Evolutionary conservation across 2,329 filamentous ascomycete species (phyloP), one percentile per base, ranked within the genome.

Genomic region (Pleoardoris graminearum): DNA sequence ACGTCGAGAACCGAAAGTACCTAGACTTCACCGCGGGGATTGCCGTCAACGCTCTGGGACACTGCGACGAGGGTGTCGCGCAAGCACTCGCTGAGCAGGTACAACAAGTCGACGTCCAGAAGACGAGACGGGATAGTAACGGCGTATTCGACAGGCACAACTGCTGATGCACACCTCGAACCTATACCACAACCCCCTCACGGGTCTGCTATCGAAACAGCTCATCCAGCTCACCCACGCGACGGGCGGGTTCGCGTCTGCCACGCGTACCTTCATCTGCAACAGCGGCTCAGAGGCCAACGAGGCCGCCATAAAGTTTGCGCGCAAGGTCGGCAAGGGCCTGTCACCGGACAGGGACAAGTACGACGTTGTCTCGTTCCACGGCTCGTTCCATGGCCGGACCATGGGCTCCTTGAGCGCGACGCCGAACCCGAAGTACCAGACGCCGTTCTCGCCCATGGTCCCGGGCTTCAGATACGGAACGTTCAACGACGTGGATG

Each of bases 201-300:
- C 90, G 1, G 93, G 93, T 27, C 85, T 88, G 2, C 85, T 99
- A 47, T 96, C 91, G 57, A 87, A 94, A 73, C 80, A 91, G 21
- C 82, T 99, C 21, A 84, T 99, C 29, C 83, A 93, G 65, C 87
- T 88, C 74, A 99, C 94, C 0, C 75, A 83, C 48, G 85, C 87
- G 65, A 86, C 88, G 0, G 91, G 91, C 35, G 89, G 82, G 60
- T 96, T 97, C 88, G 85, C 88, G 62, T 84, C 88, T 67, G 91
- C 88, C 16, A 80, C 83, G 17, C 84, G 89, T 51, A 91, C 90
- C 2, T 99, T 99, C 70, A 83, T 99, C 60, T 96, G 91, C 79
- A 99, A 99, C 78, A 97, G 92, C 3, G 94, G 94, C 54, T 90
- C 89, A 54, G 94, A 99, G 77, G 94, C 94, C 70, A 99, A 99